Evolutionary conservation across 2,329 filamentous ascomycete species (phyloP), one percentile per base, ranked within the genome.

Genomic region (Calycina marina): DNA sequence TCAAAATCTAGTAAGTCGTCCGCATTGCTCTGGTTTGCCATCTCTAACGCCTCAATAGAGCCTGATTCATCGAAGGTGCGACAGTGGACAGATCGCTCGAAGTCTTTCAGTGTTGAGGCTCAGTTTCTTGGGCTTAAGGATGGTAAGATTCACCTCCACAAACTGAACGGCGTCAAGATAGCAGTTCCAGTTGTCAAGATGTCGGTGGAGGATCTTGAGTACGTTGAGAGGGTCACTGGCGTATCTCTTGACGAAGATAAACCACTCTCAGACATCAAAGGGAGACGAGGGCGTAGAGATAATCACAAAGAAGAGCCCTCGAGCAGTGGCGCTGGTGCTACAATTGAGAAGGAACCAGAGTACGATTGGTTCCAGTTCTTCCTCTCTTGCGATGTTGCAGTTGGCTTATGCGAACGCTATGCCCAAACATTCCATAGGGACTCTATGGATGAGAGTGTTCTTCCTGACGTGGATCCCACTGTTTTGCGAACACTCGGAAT

Each of bases 281-380:
- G 45, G 42, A 46, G 37, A 37, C 42, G 35, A 47, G 35, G 41
- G 26, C 35, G 31, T 26, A 14, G 14, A 18, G 46, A 56, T 40
- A 47, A 50, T 28, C 34, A 50, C 18, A 37, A 33, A 28, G 33
- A 26, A 9, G 37, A 49, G 18, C 40, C 43, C 4, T 43, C 51
- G 18, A 56, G 56, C 25, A 28, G 35, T 28, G 35, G 33, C 36
- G 62, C 69, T 6, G 77, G 77, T 9, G 76, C 70, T n/a, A 67
- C 67, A 2, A 60, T 84, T 18, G 67, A 78, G 42, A 62, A 67
- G 49, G 77, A 76, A 55, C 65, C 79, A 1, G 77, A 90, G 29
- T 93, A 96, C 53, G 90, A 98, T 54, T 98, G 90, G 90, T 98
- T 98, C 50, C 85, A 94, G 52, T 96, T 98, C 61, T 98, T 98